Conservation (phyloP, 164 flowering plant species). For the Magnolia changhungtana region DNA sequence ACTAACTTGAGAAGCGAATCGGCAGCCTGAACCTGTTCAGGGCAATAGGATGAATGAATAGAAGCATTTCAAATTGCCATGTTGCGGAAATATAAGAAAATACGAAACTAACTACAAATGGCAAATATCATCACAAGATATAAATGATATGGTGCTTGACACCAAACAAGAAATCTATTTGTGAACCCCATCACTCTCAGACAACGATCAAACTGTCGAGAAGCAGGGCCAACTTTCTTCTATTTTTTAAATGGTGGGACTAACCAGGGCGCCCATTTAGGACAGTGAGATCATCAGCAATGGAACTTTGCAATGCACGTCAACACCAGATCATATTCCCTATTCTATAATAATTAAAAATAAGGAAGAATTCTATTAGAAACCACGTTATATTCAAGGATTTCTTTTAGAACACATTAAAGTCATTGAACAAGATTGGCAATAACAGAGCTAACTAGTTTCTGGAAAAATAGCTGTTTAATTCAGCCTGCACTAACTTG, state of each 20-base stretch:
- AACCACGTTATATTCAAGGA: no score
- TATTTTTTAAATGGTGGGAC: neutral
- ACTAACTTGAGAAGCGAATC: constrained; percentile 90
- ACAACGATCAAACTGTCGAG: neutral
- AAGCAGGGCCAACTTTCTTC: neutral
- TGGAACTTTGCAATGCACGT: neutral
- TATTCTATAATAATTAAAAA: neutral
- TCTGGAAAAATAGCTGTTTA: neutral
- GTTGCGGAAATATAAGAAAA: neutral
- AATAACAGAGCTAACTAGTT: neutral
- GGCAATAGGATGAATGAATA: neutral
- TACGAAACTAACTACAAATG: no score
- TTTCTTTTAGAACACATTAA: no score
- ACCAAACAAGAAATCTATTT: no score
- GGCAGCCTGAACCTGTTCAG: constrained; percentile 83
- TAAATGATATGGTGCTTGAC: no score
- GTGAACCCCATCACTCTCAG: neutral
- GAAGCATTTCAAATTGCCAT: neutral
- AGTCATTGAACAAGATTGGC: neutral
- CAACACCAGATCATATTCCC: neutral
- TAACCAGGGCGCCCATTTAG: neutral
- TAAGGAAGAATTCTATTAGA: neutral
- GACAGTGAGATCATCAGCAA: neutral
- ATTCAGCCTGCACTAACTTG: no score
- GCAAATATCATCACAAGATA: no score